Percentiles rank a stretch among this genome's conserved stretches.
Conservation (phyloP, 495 filamentous ascomycete genomes). For the Friedmanniomyces endolithicus region DNA sequence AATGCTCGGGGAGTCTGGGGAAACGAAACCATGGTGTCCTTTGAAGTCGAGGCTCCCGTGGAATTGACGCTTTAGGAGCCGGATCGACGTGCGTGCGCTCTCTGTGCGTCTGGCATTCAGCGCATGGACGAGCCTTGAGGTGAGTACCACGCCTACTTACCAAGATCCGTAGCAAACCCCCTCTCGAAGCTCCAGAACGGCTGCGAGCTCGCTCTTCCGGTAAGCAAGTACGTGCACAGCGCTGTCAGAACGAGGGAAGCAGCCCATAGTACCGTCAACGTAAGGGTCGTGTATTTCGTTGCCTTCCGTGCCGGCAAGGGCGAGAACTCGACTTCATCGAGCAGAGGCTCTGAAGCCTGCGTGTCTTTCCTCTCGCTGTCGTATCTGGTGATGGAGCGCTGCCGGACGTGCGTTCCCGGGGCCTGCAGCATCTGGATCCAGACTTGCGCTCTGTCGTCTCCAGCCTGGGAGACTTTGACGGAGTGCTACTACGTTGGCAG, state of each 20-base stretch:
- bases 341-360: background rate
- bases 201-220: background rate
- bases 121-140: too few relatives aligned
- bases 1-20: conserved; percentile 7
- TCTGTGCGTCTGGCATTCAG: background rate
- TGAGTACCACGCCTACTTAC: background rate
- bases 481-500: too few relatives aligned
- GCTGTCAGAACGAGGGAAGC: conserved; percentile 1
- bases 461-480: too few relatives aligned
- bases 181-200: background rate
- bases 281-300: background rate
- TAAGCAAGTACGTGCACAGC: background rate
- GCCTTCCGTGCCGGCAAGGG: background rate
- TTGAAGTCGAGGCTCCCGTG: conserved; percentile 14
- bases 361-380: background rate
- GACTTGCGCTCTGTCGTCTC: too few relatives aligned
- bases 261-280: background rate
- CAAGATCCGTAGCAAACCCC: background rate
- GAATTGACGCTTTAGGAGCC: conserved; percentile 1
- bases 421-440: background rate
- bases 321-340: background rate
- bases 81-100: background rate
- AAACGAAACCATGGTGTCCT: conserved; percentile 6
- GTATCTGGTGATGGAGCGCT: background rate
- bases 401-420: conserved; percentile 1